Percentiles rank a stretch among this genome's conserved stretches.
phyloP scores from a whole-genome alignment of 202 grass and related monocot genomes.

The Elaeis oleifera region DNA sequence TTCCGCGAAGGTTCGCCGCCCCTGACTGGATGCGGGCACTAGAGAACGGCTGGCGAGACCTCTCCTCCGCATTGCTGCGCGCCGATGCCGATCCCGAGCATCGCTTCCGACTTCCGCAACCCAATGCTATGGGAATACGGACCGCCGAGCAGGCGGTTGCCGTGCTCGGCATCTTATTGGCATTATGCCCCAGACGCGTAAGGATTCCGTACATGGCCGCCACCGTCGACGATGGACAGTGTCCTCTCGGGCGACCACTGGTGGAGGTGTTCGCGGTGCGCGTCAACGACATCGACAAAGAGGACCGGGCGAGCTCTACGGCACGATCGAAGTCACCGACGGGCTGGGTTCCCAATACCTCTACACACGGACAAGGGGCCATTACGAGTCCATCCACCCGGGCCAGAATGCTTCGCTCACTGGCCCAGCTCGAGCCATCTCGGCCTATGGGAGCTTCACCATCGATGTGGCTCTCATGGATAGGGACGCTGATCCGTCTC shows the following conservation, averaged over 20 bases:
- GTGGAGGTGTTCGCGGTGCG: conserved; percentile 23
- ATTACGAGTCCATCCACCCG: conserved; percentile 1
- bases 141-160: background rate
- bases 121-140: background rate
- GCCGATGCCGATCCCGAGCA: background rate
- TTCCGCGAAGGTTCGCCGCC: background rate
- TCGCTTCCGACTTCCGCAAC: background rate
- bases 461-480: conserved; percentile 9
- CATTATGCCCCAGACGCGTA: no score
- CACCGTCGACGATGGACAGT: no score
- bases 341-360: background rate
- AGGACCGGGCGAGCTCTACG: conserved; percentile 29
- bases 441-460: conserved; percentile 12
- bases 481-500: no score
- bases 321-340: conserved; percentile 13
- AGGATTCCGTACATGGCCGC: no score
- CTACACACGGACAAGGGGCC: background rate
- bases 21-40: no score
- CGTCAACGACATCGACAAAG: conserved; percentile 7
- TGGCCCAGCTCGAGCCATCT: conserved; percentile 26
- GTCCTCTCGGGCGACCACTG: background rate
- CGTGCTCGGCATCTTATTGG: background rate
- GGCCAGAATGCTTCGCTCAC: conserved; percentile 8
- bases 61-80: background rate
- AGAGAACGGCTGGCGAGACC: no score